Base-by-base conservation (phyloP, 495 filamentous ascomycete species). In the Apiosordaria backusii region DNA sequence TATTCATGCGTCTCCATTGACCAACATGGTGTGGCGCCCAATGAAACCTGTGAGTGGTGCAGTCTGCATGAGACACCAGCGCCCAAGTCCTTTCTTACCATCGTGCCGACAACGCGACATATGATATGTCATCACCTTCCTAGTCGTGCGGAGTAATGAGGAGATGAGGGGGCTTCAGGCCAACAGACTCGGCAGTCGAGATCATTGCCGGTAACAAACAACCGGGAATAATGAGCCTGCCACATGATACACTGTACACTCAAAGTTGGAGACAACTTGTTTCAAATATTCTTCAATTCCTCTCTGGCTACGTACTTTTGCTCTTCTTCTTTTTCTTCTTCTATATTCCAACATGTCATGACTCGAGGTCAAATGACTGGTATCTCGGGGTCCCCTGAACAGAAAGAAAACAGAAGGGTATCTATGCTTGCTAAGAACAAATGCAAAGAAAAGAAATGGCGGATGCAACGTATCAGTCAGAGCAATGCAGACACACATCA, bases 401-500 rank as follows among this genome's bases (percentile, higher is more conserved):
- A 55, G 22, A 55, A 23, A 7, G 10, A 55, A 55, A 23, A 55
- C 52, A 7, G 5, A 55, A 55, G 52, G 52, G 52, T 55, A 55
- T 55, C 52, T 15, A 55, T 55, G 22, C 22, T 18, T 13, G 22
- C n/a, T 55, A 55, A 54, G n/a, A 55, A 19, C n/a, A 55, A 55
- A 19, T 55, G 27, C 35, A 53, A 61, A 22, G 55, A 26, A 23
- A 66, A 62, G 60, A 59, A 19, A 64, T 26, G 23, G 60, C 52
- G 52, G 23, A n/a, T 57, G 50, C 27, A 50, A 29, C 35, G 50
- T 2, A 61, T 54, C 15, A 25, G 35, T 26, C 50, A 50, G 22
- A 52, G 24, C 24, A 22, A 15, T 9, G 52, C 7, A 63, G 29
- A 58, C 26, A 21, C 50, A 18, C 64, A 67, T 22, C 63, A 77